phyloP scores from a whole-genome alignment of 1,284 basidiomycete genomes.

The Coniferiporia sulphurascens region DNA sequence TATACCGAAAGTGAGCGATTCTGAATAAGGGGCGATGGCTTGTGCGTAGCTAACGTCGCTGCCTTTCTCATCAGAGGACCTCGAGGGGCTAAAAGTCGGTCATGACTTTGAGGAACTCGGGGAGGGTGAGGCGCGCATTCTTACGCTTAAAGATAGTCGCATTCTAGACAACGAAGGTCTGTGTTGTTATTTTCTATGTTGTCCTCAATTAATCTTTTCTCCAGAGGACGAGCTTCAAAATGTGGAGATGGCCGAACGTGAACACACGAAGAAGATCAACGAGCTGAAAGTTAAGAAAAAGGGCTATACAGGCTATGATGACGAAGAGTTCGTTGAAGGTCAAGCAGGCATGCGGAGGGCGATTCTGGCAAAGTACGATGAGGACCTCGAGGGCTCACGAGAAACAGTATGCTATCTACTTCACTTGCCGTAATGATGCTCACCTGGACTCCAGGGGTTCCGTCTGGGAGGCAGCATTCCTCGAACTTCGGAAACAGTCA shows the following conservation, averaged over 20 bases:
- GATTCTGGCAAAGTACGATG: conserved; percentile 94
- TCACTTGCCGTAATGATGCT: background rate
- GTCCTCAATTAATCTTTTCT: conserved; percentile 1
- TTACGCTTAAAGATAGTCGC: conserved; percentile 93
- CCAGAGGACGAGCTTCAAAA: conserved; percentile 97
- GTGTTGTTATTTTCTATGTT: conserved; percentile 18
- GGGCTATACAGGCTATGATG: conserved; percentile 94
- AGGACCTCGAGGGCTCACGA: conserved; percentile 67
- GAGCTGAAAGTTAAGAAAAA: conserved; percentile 87
- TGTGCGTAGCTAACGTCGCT: conserved; percentile 27
- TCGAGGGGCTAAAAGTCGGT: conserved; percentile 90
- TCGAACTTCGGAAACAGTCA: conserved; percentile 34
- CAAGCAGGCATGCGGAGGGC: conserved; percentile 74
- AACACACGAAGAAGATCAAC: conserved; percentile 70
- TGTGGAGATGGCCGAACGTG: conserved; percentile 84
- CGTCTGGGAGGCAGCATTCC: conserved; percentile 59
- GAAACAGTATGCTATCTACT: conserved; percentile 49
- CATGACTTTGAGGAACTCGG: conserved; percentile 91
- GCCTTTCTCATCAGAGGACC: conserved; percentile 55
- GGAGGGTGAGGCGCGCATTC: conserved; percentile 91
- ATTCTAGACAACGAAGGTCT: conserved; percentile 90
- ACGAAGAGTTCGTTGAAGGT: conserved; percentile 83
- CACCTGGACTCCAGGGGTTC: conserved; percentile 55
- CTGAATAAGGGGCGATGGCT: conserved; percentile 31
- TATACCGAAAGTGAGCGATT: conserved; percentile 56